These are phyloP conservation scores for Pythium phragmiticola DNA, from an alignment of 352 stramenopile species.

Conservation along the genomic window DNA sequence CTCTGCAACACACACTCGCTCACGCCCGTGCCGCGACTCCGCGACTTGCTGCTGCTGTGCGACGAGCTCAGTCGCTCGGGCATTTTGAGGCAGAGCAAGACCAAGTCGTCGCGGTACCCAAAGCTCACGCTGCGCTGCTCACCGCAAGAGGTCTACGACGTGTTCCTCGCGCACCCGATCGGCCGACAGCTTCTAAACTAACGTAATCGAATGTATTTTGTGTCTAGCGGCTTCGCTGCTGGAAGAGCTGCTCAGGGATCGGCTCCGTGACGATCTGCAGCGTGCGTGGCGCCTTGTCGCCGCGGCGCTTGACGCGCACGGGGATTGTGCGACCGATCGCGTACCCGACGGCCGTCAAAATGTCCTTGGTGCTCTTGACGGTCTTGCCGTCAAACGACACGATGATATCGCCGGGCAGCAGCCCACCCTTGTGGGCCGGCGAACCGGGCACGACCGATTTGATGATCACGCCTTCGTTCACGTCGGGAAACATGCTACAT, in stretches of 20 bases:
- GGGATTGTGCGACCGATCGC: constrained; percentile 67
- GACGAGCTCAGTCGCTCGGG: constrained; percentile 65
- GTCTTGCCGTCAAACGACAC: constrained; percentile 71
- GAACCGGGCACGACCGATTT: constrained; percentile 77
- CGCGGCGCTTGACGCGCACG: constrained; percentile 61
- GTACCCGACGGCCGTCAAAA: constrained; percentile 69
- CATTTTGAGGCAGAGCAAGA: constrained; percentile 47
- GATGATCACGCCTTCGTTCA: constrained; percentile 83
- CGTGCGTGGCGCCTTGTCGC: constrained; percentile 41
- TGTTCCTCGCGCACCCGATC: constrained; percentile 58
- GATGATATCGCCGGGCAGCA: constrained; percentile 76
- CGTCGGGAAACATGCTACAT: constrained; percentile 56
- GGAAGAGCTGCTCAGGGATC: constrained; percentile 37
- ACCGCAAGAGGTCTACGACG: constrained; percentile 62
- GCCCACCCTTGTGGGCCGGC: constrained; percentile 72
- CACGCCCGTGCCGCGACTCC: constrained; percentile 48
- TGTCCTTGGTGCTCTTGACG: constrained; percentile 75
- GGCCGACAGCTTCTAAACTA: constrained; percentile 57
- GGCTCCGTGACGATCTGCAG: constrained; percentile 66
- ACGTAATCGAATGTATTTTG: not conserved
- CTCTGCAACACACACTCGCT: constrained; percentile 70
- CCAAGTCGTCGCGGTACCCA: constrained; percentile 49
- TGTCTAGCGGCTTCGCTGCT: constrained; percentile 2
- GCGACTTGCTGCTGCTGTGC: constrained; percentile 54
- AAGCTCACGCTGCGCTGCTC: constrained; percentile 58